Base-by-base conservation (phyloP, 441 rosid species). In the Arabidopsis hybrid region DNA sequence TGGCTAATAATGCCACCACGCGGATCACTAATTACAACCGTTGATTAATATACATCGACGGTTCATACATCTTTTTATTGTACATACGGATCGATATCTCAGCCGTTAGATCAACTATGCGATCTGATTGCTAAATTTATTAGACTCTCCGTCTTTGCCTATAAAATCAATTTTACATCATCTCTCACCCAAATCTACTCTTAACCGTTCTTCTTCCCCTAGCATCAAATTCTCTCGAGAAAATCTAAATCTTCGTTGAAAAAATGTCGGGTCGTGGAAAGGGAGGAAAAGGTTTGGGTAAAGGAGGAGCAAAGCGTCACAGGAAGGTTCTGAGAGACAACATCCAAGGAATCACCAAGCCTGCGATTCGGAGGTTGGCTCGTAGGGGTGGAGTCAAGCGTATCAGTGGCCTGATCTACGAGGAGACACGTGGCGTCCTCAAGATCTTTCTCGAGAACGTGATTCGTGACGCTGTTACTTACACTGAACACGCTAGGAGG, bases 291-390 rank as follows among this genome's bases (percentile, higher is more conserved):
- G 85, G 88, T 4, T 66, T 84, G 67, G 87, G 85, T 0, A 82
- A 84, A 67, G 87, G 87, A 76, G 87, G 85, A 71, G 87, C 87
- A 0, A 84, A 84, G 69, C 83, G 85, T 18, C 87, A 84, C 72
- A 82, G 87, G 57, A 84, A 84, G 76, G 87, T 84, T 12, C 68
- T 84, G 5, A 80, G 87, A 5, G 85, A 84, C 34, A 84, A 82
- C 73, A 84, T 84, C 52, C 87, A 82, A 5, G 87, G 87, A 1
- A 84, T 84, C 65, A 84, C 85, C 1, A 84, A 84, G 78, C 87
- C 87, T 0, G 87, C 87, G 13, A 84, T 84, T 10, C 74, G 85
- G 16, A 82, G 87, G 2, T 13, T 84, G 72, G 87, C 87, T 71
- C 87, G 85, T 34, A 75, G 87, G 32, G 87, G 84, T 16, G 87